Evolutionary conservation across 1,139 yeast species (phyloP).

Genomic region (Yamadazyma dendronema): DNA sequence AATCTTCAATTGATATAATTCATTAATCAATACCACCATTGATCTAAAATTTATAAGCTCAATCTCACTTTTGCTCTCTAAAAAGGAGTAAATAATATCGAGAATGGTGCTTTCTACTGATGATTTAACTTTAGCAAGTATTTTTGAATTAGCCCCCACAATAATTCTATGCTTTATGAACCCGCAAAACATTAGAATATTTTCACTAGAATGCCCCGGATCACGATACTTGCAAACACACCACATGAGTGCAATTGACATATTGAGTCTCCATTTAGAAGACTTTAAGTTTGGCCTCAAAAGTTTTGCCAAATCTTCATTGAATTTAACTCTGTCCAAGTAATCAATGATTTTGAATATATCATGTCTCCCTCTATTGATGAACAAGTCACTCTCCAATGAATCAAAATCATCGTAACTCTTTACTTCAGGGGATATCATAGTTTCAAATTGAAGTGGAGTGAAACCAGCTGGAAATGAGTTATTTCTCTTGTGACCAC

Average conservation of each 20-base stretch:
- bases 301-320: constrained; percentile 28
- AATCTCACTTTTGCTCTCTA: constrained; percentile 26
- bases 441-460: constrained; percentile 8
- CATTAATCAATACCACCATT: constrained; percentile 54
- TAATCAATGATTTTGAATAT: constrained; percentile 30
- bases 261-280: constrained; percentile 36
- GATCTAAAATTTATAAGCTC: constrained; percentile 23
- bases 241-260: constrained; percentile 48
- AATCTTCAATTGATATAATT: constrained; percentile 49
- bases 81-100: constrained; percentile 39
- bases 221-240: constrained; percentile 42
- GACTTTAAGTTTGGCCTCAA: constrained; percentile 24
- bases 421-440: constrained; percentile 8
- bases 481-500: constrained; percentile 12
- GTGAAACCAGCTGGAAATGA: constrained; percentile 12
- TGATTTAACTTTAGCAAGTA: constrained; percentile 26
- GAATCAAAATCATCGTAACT: constrained; percentile 11
- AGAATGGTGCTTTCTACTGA: constrained; percentile 52
- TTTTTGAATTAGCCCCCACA: constrained; percentile 23
- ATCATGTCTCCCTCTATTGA: constrained; percentile 34
- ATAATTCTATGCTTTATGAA: constrained; percentile 35
- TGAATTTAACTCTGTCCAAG: constrained; percentile 32
- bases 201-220: constrained; percentile 27
- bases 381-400: constrained; percentile 17
- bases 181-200: constrained; percentile 37